These are phyloP conservation scores for Saccharum spontaneum DNA, from an alignment of 176 grass and related monocot genomes.

Conservation along the genomic window DNA sequence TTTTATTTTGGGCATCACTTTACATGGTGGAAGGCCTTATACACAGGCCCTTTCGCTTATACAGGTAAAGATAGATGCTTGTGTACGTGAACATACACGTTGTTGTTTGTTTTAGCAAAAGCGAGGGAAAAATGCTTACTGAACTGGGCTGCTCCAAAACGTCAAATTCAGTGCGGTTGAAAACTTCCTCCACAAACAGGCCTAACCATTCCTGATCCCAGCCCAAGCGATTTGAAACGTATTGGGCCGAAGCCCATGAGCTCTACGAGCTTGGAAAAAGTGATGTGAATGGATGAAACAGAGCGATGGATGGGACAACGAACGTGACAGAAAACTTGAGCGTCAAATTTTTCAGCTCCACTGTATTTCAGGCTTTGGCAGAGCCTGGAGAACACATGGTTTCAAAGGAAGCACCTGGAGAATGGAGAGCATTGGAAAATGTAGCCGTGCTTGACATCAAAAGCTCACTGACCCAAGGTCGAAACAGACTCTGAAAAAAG, in stretches of 20 bases:
- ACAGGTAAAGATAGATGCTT: too few species aligned
- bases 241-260: not conserved
- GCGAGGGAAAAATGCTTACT: not conserved
- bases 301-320: not conserved
- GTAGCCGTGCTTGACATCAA: slow-evolving; percentile 28
- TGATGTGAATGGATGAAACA: too few species aligned
- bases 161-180: too few species aligned
- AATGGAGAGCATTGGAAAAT: not conserved
- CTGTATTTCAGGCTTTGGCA: not conserved
- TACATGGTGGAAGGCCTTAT: too few species aligned
- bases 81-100: too few species aligned
- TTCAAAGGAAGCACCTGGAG: not conserved
- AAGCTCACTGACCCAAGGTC: slow-evolving; percentile 7
- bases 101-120: too few species aligned
- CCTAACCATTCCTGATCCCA: not conserved
- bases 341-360: not conserved
- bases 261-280: not conserved
- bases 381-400: slow-evolving; percentile 19
- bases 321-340: slow-evolving; percentile 15
- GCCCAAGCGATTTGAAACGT: not conserved
- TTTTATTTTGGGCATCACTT: too few species aligned
- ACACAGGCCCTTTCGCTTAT: too few species aligned
- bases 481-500: slow-evolving; percentile 1
- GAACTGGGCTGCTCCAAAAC: not conserved
- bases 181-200: not conserved